Base-by-base conservation (phyloP, 306 rosid species). In the Acacia melanoxylon region DNA sequence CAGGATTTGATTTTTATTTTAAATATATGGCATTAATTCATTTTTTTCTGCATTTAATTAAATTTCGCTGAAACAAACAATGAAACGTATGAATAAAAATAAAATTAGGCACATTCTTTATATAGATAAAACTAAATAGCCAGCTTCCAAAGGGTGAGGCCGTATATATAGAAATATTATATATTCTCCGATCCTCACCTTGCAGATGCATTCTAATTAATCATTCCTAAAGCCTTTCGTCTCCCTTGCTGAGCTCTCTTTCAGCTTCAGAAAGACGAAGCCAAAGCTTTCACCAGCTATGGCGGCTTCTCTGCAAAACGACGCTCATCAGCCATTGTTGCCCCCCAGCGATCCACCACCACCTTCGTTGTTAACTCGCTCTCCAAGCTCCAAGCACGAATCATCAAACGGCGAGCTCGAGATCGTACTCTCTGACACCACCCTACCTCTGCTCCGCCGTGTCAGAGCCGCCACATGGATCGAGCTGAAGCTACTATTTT, bases 371-470 rank as follows among this genome's bases (percentile, higher is more conserved):
- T 14, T 48, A 1, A 49, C 81, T 44, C 65, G 45, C 51, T 81
- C 87, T 2, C 85, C 74, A 33, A 42, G 68, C 17, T 74, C 80
- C 8, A 81, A 75, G 37, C 59, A 83, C 2, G 86, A 56, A n/a
- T 20, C 86, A n/a, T 17, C 86, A 17, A 59, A 72, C 42, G 77
- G 79, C 29, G 90, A 89, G 41, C 92, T 93, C 1, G 97, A 91
- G 83, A n/a, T 46, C 24, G 74, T 93, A 46, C 86, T 93, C n/a
- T 80, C 95, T 6, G 84, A 93, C 25, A 78, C 89, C 0, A 68
- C 11, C 22, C 22, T 73, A 48, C 88, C 92, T 4, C 74, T 74
- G 5, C 0, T 51, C 0, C 62, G 22, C 37, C 89, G 96, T 1
- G 11, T 82, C 22, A 48, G 71, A 27, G 41, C 54, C 0, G 97